A percentile compares a stretch with the other conserved stretches of the same genome.
These are phyloP conservation scores for Shiraia sp. DNA, from an alignment of 2,329 filamentous ascomycete species.

Conservation along the genomic window DNA sequence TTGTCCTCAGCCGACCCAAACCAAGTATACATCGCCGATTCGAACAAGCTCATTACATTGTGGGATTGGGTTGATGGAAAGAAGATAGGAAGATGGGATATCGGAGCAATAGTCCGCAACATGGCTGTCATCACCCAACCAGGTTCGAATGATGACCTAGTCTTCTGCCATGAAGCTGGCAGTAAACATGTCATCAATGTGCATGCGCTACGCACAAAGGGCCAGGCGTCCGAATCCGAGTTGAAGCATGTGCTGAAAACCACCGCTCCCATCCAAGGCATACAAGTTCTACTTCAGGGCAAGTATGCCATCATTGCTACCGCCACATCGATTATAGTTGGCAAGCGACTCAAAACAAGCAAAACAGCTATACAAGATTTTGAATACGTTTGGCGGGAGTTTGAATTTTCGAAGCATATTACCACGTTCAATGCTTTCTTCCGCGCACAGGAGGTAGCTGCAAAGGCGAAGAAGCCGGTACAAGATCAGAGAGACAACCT, in stretches of 20 bases:
- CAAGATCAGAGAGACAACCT: slow-evolving; percentile 51
- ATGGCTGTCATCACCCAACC: slow-evolving; percentile 37
- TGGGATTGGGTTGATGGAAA: slow-evolving; percentile 62
- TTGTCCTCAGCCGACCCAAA: slow-evolving; percentile 56
- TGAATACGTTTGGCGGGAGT: slow-evolving; percentile 59
- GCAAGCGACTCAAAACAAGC: slow-evolving; percentile 49
- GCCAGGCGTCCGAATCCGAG: slow-evolving; percentile 33
- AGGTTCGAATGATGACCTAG: slow-evolving; percentile 33
- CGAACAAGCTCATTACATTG: slow-evolving; percentile 54
- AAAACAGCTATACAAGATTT: slow-evolving; percentile 44
- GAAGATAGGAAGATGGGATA: slow-evolving; percentile 50
- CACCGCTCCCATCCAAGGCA: slow-evolving; percentile 39
- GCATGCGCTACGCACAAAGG: slow-evolving; percentile 36
- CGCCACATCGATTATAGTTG: slow-evolving; percentile 63
- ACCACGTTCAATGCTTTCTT: slow-evolving; percentile 40
- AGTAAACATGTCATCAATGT: slow-evolving; percentile 46
- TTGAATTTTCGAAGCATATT: slow-evolving; percentile 64
- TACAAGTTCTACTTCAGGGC: slow-evolving; percentile 57
- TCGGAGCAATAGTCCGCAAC: slow-evolving; percentile 41
- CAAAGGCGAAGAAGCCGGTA: slow-evolving; percentile 38
- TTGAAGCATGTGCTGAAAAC: slow-evolving; percentile 45
- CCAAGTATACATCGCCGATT: slow-evolving; percentile 58
- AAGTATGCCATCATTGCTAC: slow-evolving; percentile 62
- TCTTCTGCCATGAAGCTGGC: slow-evolving; percentile 47
- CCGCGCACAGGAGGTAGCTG: slow-evolving; percentile 58